Base-by-base conservation (phyloP, 441 rosid genomes). In the Populus hybrid region DNA sequence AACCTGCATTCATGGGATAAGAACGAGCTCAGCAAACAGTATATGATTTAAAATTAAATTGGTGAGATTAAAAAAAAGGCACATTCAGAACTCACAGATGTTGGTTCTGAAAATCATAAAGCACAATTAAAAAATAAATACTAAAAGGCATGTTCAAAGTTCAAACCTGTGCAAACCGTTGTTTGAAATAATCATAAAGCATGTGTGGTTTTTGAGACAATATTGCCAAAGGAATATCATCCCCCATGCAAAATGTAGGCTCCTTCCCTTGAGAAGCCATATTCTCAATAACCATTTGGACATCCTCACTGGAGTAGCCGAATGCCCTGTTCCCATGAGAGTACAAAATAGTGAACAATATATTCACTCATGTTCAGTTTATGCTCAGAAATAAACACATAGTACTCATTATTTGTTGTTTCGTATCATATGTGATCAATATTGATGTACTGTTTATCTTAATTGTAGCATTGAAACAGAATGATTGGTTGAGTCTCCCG, bases 231-330 rank as follows among this genome's bases (percentile, higher is more conserved):
- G 40, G 40, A 36, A 36, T 36, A 36, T 36, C 40, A 36, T 36
- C 40, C 10, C 40, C 40, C 40, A 36, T 36, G 40, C 40, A 36
- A 36, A 36, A 36, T 36, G 40, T 40, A 40, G 46, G 46, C 14
- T 40, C 46, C 46, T 40, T 40, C 70, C 98, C 99, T 85, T 96
- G 98, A 9, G 98, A 82, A 82, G 98, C 98, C 98, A 96, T 96
- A 59, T 88, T 79, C 87, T 96, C 98, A 87, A 96, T 96, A 84
- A 96, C 91, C 99, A 96, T 96, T 86, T 94, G 99, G 30, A 96
- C 99, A 86, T 96, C 99, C 86, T 96, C 99, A 79, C 99, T 96
- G 74, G 99, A 96, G 83, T 94, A 96, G 81, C 99, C 99, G 81
- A 88, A 96, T 67, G 98, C 97, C 90, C 99, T 96, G 89, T 69